Percentiles rank a stretch among this genome's conserved stretches.
These are phyloP conservation scores for Nicotiana noctiflora DNA, from an alignment of 257 asterid genomes.

Conservation along the genomic window DNA sequence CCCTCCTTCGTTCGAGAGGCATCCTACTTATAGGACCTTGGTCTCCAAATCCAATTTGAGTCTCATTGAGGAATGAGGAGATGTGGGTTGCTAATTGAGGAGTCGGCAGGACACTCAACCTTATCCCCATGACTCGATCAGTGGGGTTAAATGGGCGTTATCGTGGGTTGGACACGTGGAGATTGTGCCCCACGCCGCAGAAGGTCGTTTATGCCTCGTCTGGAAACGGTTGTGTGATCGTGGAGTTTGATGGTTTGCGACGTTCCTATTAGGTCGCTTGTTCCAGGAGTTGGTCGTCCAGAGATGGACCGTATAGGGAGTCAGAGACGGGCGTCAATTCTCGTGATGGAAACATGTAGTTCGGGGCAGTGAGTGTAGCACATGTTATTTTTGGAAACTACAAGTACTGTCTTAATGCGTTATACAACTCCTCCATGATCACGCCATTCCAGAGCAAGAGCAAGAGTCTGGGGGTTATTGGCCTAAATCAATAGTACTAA, in stretches of 20 bases:
- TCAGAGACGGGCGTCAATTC: neutral
- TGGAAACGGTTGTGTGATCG: neutral
- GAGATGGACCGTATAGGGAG: neutral
- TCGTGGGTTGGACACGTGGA: neutral
- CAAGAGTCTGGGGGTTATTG: neutral
- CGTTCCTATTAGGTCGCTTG: neutral
- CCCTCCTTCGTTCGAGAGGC: neutral
- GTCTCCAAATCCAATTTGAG: neutral
- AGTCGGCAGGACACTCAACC: neutral
- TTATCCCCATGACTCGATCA: neutral
- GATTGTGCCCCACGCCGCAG: neutral
- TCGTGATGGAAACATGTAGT: neutral
- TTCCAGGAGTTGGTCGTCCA: neutral
- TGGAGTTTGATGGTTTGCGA: neutral
- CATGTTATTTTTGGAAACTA: neutral
- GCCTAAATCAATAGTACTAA: neutral
- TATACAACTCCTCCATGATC: neutral
- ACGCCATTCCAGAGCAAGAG: neutral
- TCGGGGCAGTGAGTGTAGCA: neutral
- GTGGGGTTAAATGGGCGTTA: neutral
- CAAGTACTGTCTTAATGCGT: neutral
- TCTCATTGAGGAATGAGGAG: neutral
- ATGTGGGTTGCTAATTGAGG: neutral
- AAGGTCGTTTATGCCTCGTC: neutral
- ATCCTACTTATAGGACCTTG: neutral